phyloP scores from a whole-genome alignment of 2,329 filamentous ascomycete species.

The Cercospora sesami region DNA sequence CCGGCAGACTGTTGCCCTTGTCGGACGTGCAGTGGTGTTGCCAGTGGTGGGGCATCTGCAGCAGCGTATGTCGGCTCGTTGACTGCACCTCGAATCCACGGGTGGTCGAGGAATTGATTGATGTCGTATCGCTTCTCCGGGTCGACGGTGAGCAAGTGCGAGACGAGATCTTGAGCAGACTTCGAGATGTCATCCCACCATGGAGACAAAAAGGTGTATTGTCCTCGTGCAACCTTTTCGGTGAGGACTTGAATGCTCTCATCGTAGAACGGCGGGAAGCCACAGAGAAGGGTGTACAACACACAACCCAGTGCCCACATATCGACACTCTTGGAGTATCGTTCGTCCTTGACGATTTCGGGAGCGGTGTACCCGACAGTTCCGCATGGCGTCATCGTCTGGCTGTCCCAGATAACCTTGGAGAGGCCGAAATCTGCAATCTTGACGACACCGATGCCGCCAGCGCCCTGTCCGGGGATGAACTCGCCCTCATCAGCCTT shows the following conservation, averaged over 20 bases:
- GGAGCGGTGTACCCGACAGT: slow-evolving; percentile 97
- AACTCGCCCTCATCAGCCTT: slow-evolving; percentile 98
- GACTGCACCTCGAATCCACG: slow-evolving; percentile 74
- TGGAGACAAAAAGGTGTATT: slow-evolving; percentile 95
- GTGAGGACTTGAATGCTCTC: slow-evolving; percentile 96
- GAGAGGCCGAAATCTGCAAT: slow-evolving; percentile 97
- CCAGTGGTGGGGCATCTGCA: slow-evolving; percentile 68
- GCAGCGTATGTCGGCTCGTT: slow-evolving; percentile 68
- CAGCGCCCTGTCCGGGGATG: slow-evolving; percentile 73
- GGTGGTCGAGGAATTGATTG: slow-evolving; percentile 86
- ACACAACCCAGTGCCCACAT: slow-evolving; percentile 99
- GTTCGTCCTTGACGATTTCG: slow-evolving; percentile 98
- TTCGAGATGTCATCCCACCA: slow-evolving; percentile 99
- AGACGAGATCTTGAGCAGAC: slow-evolving; percentile 88
- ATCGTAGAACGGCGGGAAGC: slow-evolving; percentile 97
- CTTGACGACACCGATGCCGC: slow-evolving; percentile 93
- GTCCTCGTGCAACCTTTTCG: slow-evolving; percentile 93
- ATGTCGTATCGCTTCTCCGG: slow-evolving; percentile 95
- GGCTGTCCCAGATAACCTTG: slow-evolving; percentile 96
- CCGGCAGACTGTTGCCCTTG: slow-evolving; percentile 50
- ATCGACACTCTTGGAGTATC: slow-evolving; percentile 97
- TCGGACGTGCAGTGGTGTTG: slow-evolving; percentile 61
- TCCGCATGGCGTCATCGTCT: slow-evolving; percentile 98
- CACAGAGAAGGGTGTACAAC: slow-evolving; percentile 92
- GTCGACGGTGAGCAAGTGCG: slow-evolving; percentile 89